These are phyloP conservation scores for Fusarium sulawesiense DNA, from an alignment of 2,329 filamentous ascomycete genomes.

Conservation along the genomic window DNA sequence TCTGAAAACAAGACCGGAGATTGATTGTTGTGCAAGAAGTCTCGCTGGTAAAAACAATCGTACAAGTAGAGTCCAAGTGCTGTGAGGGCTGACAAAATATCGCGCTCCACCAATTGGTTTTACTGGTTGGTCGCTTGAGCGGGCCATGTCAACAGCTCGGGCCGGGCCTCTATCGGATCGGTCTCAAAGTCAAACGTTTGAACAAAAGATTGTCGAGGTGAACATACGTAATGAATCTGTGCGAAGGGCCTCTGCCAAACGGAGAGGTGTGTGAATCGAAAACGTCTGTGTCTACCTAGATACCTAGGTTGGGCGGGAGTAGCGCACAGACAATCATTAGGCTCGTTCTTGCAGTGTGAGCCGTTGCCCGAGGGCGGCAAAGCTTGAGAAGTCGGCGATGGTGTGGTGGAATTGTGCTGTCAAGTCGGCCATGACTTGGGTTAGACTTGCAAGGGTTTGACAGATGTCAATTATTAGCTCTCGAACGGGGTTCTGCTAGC, in stretches of 20 bases:
- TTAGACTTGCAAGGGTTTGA: conserved; percentile 38
- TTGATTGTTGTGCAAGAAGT: conserved; percentile 15
- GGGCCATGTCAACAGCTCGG: conserved; percentile 37
- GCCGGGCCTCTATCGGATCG: conserved; percentile 42
- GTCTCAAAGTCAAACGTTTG: conserved; percentile 18
- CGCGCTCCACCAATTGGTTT: conserved; percentile 8
- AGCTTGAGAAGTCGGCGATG: conserved; percentile 28
- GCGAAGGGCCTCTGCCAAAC: conserved; percentile 29
- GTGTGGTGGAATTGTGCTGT: conserved; percentile 27
- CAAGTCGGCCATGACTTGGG: conserved; percentile 22
- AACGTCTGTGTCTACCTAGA: conserved; percentile 16
- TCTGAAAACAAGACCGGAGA: conserved; percentile 8
- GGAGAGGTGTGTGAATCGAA: conserved; percentile 29
- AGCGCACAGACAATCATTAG: conserved; percentile 42
- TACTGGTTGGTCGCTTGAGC: conserved; percentile 16
- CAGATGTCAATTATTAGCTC: conserved; percentile 24
- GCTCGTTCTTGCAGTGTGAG: conserved; percentile 38
- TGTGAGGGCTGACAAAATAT: not conserved
- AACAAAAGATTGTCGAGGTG: conserved; percentile 11
- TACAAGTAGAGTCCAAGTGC: conserved; percentile 1
- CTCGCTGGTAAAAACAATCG: conserved; percentile 3
- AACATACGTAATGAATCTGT: conserved; percentile 8
- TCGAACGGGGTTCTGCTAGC: conserved; percentile 18
- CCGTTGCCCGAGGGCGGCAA: conserved; percentile 41
- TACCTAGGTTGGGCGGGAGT: conserved; percentile 13